A percentile compares a stretch with the other conserved stretches of the same genome.
Evolutionary conservation across 768 basidiomycete species (phyloP).

Genomic region (Multifurca ochricompacta): DNA sequence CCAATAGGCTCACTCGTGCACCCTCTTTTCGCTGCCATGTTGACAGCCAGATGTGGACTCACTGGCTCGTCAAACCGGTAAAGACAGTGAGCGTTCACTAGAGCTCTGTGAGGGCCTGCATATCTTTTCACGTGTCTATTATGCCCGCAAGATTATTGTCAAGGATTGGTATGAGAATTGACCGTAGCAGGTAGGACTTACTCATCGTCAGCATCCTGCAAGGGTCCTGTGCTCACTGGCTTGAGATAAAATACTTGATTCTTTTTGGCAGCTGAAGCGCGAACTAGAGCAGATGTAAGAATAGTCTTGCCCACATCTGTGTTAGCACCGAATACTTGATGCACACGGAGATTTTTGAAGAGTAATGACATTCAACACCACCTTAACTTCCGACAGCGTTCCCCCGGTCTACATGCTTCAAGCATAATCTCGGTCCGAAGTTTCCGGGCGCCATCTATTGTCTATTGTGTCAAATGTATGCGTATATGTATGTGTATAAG

Average conservation of each 20-base stretch:
- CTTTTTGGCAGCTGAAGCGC: constrained; percentile 57
- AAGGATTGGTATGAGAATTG: constrained; percentile 1
- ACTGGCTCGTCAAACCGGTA: constrained; percentile 84
- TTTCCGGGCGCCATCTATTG: too few relatives aligned
- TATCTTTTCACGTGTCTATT: constrained; percentile 62
- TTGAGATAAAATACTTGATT: constrained; percentile 66
- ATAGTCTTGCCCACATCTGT: constrained; percentile 96
- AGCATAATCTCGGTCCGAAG: background rate
- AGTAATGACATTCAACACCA: constrained; percentile 70
- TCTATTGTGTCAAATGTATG: too few relatives aligned
- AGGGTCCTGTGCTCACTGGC: constrained; percentile 84
- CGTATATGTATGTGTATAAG: background rate
- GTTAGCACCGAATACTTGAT: constrained; percentile 93
- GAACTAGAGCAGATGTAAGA: constrained; percentile 74
- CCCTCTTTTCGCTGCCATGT: constrained; percentile 33
- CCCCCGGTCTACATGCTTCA: background rate
- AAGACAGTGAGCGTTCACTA: constrained; percentile 60
- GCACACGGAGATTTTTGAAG: constrained; percentile 76
- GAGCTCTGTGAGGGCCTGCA: constrained; percentile 33
- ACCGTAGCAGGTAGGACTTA: constrained; percentile 25
- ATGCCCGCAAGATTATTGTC: background rate
- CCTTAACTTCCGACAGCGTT: too few relatives aligned
- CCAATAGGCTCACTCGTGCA: constrained; percentile 25
- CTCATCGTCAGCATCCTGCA: constrained; percentile 79
- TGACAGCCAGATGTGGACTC: constrained; percentile 85